These are phyloP conservation scores for Tuber microsphaerosporum DNA, from an alignment of 495 filamentous ascomycete species.

Conservation along the genomic window DNA sequence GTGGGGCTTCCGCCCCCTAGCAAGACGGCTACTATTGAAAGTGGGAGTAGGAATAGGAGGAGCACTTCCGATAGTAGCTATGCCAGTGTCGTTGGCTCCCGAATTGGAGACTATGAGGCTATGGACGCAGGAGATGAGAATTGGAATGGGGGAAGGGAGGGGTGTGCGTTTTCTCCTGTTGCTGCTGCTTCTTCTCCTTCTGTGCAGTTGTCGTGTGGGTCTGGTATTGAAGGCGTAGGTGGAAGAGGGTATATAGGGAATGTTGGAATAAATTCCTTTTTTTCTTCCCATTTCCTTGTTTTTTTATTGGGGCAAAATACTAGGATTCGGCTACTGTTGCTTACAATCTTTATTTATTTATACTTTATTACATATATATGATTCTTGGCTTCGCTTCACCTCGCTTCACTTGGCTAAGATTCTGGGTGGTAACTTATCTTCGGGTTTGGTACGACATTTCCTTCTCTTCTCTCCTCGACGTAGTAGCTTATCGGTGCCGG, in stretches of 20 bases:
- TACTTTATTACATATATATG: too few species aligned
- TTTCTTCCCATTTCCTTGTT: background rate
- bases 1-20: constrained; percentile 11
- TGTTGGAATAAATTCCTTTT: background rate
- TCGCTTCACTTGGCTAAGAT: too few species aligned
- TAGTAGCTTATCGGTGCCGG: too few species aligned
- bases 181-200: background rate
- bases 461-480: too few species aligned
- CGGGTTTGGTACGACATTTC: too few species aligned
- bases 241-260: background rate
- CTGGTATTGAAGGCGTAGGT: background rate
- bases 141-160: background rate
- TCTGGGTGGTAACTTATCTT: background rate
- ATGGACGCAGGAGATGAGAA: constrained; percentile 10
- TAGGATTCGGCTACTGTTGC: background rate
- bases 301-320: background rate
- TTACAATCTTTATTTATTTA: background rate
- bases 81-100: constrained; percentile 29
- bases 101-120: constrained; percentile 12
- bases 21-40: background rate
- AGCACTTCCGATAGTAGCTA: constrained; percentile 28
- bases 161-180: constrained; percentile 4
- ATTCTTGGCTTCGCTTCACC: too few species aligned
- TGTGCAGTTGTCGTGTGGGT: background rate
- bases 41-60: background rate